Evolutionary conservation across 2,329 filamentous ascomycete genomes (phyloP).

Genomic region (Alternaria arborescens): DNA sequence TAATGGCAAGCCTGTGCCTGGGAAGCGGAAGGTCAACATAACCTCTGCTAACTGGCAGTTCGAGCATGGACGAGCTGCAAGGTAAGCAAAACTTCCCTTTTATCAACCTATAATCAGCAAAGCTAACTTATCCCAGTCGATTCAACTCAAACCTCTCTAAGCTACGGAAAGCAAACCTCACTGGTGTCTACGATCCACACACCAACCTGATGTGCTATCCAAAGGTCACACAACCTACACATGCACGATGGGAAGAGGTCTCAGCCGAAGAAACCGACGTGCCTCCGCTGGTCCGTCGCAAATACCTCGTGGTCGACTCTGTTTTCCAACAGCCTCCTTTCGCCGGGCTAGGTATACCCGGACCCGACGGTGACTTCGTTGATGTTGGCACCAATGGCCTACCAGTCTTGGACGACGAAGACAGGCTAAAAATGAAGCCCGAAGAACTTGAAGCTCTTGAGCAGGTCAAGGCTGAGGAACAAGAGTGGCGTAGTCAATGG

Average conservation of each 20-base stretch:
- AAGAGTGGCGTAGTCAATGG: constrained; percentile 78
- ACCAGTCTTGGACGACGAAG: constrained; percentile 69
- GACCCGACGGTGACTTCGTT: constrained; percentile 61
- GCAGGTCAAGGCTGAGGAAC: constrained; percentile 69
- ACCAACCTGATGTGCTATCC: constrained; percentile 93
- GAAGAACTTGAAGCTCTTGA: constrained; percentile 79
- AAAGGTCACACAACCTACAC: constrained; percentile 86
- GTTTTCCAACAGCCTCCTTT: constrained; percentile 66
- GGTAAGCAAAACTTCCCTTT: constrained; percentile 62
- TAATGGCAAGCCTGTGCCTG: constrained; percentile 75
- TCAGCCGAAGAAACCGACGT: constrained; percentile 56
- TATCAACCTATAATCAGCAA: constrained; percentile 4
- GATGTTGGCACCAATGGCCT: constrained; percentile 66
- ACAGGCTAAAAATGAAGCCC: constrained; percentile 70
- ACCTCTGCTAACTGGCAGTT: constrained; percentile 97
- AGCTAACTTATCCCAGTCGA: constrained; percentile 63
- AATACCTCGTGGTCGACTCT: constrained; percentile 70
- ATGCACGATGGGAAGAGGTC: constrained; percentile 81
- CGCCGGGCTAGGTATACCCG: constrained; percentile 67
- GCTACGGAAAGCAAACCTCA: constrained; percentile 72
- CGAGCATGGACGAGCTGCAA: constrained; percentile 90
- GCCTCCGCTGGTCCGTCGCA: constrained; percentile 66
- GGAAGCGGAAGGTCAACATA: constrained; percentile 84
- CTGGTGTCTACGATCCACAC: constrained; percentile 90
- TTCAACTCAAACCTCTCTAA: constrained; percentile 82